Conservation (phyloP, 2,329 filamentous ascomycete genomes). For the Curvularia hawaiiensis region DNA sequence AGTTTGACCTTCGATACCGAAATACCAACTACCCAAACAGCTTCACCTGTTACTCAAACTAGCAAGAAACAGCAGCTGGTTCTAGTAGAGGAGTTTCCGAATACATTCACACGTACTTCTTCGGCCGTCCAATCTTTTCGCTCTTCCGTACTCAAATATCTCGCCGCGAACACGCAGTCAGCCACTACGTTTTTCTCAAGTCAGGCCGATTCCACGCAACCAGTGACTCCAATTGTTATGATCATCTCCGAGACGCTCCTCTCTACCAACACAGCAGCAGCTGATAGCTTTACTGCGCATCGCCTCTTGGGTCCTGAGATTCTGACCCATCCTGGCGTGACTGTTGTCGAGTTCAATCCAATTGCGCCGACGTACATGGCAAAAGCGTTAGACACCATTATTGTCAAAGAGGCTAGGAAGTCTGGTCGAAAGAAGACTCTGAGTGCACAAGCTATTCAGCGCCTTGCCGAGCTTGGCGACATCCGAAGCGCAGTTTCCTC, state of each 20-base stretch:
- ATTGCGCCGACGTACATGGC: conserved; percentile 84
- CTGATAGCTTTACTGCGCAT: conserved; percentile 93
- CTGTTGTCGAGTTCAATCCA: conserved; percentile 88
- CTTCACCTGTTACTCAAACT: conserved; percentile 16
- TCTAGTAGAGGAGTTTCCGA: conserved; percentile 58
- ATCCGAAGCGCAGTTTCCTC: conserved; percentile 91
- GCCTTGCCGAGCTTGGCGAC: conserved; percentile 84
- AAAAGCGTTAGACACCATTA: conserved; percentile 80
- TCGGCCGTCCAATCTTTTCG: conserved; percentile 63
- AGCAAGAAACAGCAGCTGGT: conserved; percentile 48
- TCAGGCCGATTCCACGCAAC: conserved; percentile 27
- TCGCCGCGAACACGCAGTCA: conserved; percentile 69
- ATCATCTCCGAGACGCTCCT: conserved; percentile 90
- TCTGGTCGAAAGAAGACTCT: conserved; percentile 78
- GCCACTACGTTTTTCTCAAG: conserved; percentile 51
- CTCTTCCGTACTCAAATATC: conserved; percentile 73
- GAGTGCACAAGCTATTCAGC: conserved; percentile 77
- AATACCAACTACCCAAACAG: conserved; percentile 16
- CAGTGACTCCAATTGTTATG: conserved; percentile 72
- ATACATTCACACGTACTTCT: conserved; percentile 54
- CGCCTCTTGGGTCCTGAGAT: conserved; percentile 87
- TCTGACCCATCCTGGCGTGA: conserved; percentile 76
- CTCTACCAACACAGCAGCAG: conserved; percentile 80
- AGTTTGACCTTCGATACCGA: conserved; percentile 62
- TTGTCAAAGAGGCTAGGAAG: conserved; percentile 82